phyloP scores from a whole-genome alignment of 805 yeast genomes.

The Ogataea populi-albae region DNA sequence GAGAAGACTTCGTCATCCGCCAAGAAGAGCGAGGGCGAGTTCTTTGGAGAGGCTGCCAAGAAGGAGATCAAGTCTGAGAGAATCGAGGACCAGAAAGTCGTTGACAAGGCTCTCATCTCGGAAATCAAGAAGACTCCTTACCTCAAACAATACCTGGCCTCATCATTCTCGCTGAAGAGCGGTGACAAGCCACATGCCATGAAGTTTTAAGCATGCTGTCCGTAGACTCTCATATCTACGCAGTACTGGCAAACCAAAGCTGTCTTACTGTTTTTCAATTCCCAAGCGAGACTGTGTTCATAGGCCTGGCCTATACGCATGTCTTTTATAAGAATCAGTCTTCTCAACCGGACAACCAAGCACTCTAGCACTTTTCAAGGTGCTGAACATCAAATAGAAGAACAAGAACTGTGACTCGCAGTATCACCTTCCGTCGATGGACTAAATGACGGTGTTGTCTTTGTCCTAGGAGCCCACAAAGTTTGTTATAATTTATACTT shows the following conservation, averaged over 20 bases:
- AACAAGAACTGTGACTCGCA: too few species aligned
- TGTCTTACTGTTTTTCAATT: too few species aligned
- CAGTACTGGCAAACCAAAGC: neutral
- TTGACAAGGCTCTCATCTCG: slow-evolving; percentile 87
- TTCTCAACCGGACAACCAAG: too few species aligned
- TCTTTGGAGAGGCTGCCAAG: slow-evolving; percentile 83
- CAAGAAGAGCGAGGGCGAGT: slow-evolving; percentile 87
- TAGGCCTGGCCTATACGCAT: too few species aligned
- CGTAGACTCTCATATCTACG: neutral
- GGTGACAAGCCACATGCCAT: slow-evolving; percentile 99
- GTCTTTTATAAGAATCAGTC: too few species aligned
- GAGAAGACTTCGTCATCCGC: slow-evolving; percentile 75
- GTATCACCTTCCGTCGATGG: too few species aligned
- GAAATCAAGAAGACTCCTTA: slow-evolving; percentile 97
- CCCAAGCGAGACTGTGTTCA: too few species aligned
- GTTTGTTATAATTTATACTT: slow-evolving; percentile 5
- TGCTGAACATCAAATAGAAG: too few species aligned
- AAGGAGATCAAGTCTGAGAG: slow-evolving; percentile 91
- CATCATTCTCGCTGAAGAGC: slow-evolving; percentile 93
- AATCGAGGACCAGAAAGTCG: slow-evolving; percentile 93
- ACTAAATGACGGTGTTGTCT: too few species aligned
- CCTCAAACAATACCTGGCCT: slow-evolving; percentile 92
- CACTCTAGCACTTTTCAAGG: too few species aligned
- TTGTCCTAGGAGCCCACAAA: slow-evolving; percentile 2
- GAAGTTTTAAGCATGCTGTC: slow-evolving; percentile 69